Percentiles rank a stretch among this genome's conserved stretches.
Evolutionary conservation across 2,329 filamentous ascomycete species (phyloP).

Genomic region (Monilinia polystroma): DNA sequence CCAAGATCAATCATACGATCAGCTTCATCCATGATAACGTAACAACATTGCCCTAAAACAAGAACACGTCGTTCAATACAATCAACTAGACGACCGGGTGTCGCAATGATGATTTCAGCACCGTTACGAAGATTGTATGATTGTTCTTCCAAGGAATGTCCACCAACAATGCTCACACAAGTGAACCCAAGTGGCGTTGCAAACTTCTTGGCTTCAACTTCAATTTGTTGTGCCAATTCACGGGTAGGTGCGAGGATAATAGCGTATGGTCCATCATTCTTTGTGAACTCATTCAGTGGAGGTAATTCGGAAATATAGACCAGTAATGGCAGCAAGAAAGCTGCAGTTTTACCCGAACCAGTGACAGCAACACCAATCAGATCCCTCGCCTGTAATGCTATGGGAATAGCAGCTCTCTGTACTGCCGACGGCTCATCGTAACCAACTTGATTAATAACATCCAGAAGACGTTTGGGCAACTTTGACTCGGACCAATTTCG

Average conservation of each 20-base stretch:
- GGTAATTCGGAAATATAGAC: slow-evolving; percentile 94
- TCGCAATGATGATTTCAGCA: slow-evolving; percentile 98
- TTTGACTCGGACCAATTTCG: slow-evolving; percentile 86
- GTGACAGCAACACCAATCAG: slow-evolving; percentile 98
- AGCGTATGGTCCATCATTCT: slow-evolving; percentile 95
- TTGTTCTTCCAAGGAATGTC: slow-evolving; percentile 92
- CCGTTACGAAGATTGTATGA: slow-evolving; percentile 86
- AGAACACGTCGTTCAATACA: slow-evolving; percentile 92
- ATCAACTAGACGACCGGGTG: slow-evolving; percentile 92
- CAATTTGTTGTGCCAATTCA: slow-evolving; percentile 96
- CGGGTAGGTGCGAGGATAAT: slow-evolving; percentile 94
- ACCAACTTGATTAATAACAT: slow-evolving; percentile 80
- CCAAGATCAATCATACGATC: slow-evolving; percentile 99
- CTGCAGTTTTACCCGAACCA: slow-evolving; percentile 96
- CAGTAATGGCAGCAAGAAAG: slow-evolving; percentile 86
- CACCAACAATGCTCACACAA: slow-evolving; percentile 96
- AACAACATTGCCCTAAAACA: slow-evolving; percentile 94
- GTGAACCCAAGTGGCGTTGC: slow-evolving; percentile 87
- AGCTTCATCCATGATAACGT: slow-evolving; percentile 99
- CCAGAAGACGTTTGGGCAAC: slow-evolving; percentile 72
- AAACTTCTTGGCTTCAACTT: slow-evolving; percentile 90
- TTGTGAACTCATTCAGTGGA: slow-evolving; percentile 77
- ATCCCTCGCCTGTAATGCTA: slow-evolving; percentile 87
- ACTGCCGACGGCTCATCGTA: slow-evolving; percentile 91
- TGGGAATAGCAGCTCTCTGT: slow-evolving; percentile 91